Percentiles rank a stretch among this genome's conserved stretches.
Conservation (phyloP, 768 basidiomycete species). For the Mycena leptocephala region DNA sequence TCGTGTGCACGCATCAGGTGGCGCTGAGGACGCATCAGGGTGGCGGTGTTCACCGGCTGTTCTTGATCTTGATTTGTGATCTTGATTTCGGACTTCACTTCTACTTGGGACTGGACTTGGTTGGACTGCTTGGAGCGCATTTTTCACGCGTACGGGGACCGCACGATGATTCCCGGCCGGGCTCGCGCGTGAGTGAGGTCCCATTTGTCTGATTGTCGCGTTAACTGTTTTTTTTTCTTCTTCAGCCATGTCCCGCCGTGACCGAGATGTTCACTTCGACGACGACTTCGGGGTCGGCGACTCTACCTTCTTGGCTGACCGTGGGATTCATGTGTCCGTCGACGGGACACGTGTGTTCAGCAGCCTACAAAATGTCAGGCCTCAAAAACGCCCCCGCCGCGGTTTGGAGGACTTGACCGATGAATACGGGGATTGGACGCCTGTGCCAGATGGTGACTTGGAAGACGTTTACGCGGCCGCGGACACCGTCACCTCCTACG, state of each 20-base stretch:
- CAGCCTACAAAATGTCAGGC: background rate
- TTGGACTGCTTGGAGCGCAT: too few relatives aligned
- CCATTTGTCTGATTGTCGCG: background rate
- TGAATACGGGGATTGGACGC: background rate
- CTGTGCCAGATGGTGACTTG: background rate
- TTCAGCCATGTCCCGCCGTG: background rate
- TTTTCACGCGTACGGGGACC: too few relatives aligned
- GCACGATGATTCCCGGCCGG: too few relatives aligned
- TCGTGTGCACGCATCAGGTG: too few relatives aligned
- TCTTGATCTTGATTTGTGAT: too few relatives aligned
- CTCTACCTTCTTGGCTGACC: background rate
- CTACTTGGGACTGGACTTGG: too few relatives aligned
- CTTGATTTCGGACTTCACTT: too few relatives aligned
- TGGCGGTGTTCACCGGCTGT: too few relatives aligned
- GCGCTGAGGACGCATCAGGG: too few relatives aligned
- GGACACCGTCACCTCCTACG: background rate
- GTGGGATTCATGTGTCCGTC: background rate
- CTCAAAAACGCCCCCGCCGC: background rate
- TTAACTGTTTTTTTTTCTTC: background rate
- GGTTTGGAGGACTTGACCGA: background rate
- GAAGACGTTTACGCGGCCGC: background rate
- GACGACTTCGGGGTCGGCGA: background rate
- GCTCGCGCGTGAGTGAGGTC: too few relatives aligned
- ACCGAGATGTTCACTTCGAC: background rate
- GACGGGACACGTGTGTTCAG: background rate